Base-by-base conservation (phyloP, 2,329 filamentous ascomycete species). In the Neodidymelliopsis sp. region DNA sequence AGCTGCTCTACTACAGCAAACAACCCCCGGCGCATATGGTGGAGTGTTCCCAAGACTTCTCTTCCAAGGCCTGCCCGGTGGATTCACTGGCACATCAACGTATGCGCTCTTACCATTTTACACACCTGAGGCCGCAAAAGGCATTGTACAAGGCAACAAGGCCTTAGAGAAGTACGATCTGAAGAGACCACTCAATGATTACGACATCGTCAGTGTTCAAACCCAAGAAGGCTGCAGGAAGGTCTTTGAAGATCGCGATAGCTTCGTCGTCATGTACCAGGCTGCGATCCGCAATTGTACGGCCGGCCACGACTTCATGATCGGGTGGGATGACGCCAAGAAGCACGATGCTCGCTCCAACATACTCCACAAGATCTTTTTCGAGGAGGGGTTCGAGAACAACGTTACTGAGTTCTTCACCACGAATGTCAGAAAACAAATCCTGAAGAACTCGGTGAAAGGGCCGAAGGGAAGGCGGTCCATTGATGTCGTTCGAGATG, bases 391-490 rank as follows among this genome's bases (percentile, higher is more conserved):
- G 8, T 78, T 91, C 60, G 77, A 72, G 67, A 86, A 85, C 74
- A 71, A 75, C 0, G 91, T 91, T 63, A 91, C 88, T 66, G 77
- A 84, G 9, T 75, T 81, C 23, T 85, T 82, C 11, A 85, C 83
- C 22, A 66, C 65, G 2, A 76, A 75, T 25, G 74, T 78, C 11
- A 65, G 69, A 2, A 71, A 63, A 12, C 71, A 80, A 8, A 81
- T 81, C 56, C 69, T 76, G 49, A 67, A 77, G 36, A 75, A 74
- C 54, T 79, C 1, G 0, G 65, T 81, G 12, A 73, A 73, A 33
- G 80, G 79, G 45, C 67, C 71, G n/a, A 75, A 74, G 29, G 67
- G 70, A 16, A 69, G 74, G 31, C 74, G 74, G 25, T 75, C 77
- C 1, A 78, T 81, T 57, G 77, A 81, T 43, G 77, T 81, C 4